phyloP scores from a whole-genome alignment of 192 early-diverging fungal genomes.

The Coemansia sp. region DNA sequence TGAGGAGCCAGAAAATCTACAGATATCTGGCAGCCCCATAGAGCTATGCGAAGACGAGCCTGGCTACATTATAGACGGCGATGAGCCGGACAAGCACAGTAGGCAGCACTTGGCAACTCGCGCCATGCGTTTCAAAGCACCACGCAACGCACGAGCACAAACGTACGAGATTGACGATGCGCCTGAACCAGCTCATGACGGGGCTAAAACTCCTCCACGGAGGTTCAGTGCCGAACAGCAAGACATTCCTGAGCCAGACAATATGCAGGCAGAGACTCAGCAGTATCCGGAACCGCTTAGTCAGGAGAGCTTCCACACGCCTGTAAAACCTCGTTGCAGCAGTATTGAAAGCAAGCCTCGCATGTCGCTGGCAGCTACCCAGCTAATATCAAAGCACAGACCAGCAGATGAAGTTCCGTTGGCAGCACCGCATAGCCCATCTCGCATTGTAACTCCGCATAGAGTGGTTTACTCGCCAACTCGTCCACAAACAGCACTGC shows the following conservation, averaged over 20 bases:
- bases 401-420: not conserved
- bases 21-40: not conserved
- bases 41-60: not conserved
- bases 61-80: not conserved
- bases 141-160: slow-evolving; percentile 39
- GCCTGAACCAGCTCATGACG: not conserved
- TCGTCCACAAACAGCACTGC: slow-evolving; percentile 16
- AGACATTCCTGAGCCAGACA: not conserved
- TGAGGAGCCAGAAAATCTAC: not conserved
- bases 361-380: not conserved
- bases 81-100: slow-evolving; percentile 10
- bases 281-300: slow-evolving; percentile 2
- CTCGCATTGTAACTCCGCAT: slow-evolving; percentile 42
- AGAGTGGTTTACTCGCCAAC: slow-evolving; percentile 46
- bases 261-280: slow-evolving; percentile 12
- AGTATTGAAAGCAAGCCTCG: not conserved
- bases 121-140: slow-evolving; percentile 45
- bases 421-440: slow-evolving; percentile 28
- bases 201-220: not conserved
- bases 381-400: not conserved
- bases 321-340: no score
- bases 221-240: not conserved
- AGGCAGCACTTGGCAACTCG: slow-evolving; percentile 34
- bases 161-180: slow-evolving; percentile 39
- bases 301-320: no score